Evolutionary conservation across 345 rosid species (phyloP).

Genomic region (Eutrema heterophyllum): DNA sequence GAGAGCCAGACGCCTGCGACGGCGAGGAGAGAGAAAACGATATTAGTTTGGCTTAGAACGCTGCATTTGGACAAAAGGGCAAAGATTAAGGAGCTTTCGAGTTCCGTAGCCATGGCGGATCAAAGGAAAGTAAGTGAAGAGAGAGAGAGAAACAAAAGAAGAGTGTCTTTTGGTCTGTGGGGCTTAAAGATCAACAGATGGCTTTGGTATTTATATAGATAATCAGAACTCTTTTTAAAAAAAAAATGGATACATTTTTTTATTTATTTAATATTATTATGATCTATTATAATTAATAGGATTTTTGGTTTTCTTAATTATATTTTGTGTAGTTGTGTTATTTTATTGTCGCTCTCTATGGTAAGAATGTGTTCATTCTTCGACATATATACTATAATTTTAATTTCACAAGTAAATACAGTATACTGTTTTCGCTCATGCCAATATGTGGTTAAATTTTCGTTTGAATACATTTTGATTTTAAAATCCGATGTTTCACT

Average conservation of each 20-base stretch:
- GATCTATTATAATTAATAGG: neutral
- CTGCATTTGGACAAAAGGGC: conserved; percentile 60
- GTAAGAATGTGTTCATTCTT: neutral
- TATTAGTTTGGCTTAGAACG: conserved; percentile 36
- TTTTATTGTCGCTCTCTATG: neutral
- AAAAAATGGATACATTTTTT: neutral
- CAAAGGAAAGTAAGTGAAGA: conserved; percentile 4
- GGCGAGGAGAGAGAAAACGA: conserved; percentile 41
- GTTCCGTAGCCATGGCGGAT: conserved; percentile 41
- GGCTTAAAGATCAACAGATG: conserved; percentile 24
- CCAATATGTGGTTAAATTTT: neutral
- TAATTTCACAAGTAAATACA: neutral
- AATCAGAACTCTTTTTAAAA: neutral
- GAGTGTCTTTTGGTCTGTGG: conserved; percentile 32
- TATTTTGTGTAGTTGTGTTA: neutral
- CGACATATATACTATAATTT: neutral
- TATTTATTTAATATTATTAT: neutral
- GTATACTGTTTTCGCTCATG: neutral
- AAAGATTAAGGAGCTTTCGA: conserved; percentile 42
- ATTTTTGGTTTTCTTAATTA: neutral
- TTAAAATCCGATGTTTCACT: neutral
- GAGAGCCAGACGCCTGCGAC: conserved; percentile 31
- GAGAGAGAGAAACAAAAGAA: conserved; percentile 16
- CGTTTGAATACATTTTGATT: neutral
- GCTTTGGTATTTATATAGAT: conserved; percentile 35